Conservation (phyloP, 352 stramenopile genomes). For the Plasmopara muralis region DNA sequence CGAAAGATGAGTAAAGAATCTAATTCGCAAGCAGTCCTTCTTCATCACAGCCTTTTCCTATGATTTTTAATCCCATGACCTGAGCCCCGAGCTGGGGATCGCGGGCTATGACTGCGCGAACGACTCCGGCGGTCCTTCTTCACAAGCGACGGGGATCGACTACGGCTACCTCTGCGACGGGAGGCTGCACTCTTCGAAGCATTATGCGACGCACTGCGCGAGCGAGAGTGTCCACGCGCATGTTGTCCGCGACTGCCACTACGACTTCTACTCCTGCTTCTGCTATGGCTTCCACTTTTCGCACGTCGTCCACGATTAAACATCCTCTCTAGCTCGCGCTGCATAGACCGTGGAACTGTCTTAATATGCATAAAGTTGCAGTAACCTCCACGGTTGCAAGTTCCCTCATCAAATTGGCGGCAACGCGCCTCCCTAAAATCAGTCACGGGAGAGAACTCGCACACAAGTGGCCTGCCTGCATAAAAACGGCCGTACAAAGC, state of each 20-base stretch:
- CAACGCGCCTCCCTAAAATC: slow-evolving; percentile 98
- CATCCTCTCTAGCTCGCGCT: slow-evolving; percentile 78
- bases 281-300: slow-evolving; percentile 43
- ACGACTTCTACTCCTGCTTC: slow-evolving; percentile 44
- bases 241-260: slow-evolving; percentile 26
- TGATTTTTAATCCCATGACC: slow-evolving; percentile 5
- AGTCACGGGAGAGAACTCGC: slow-evolving; percentile 98
- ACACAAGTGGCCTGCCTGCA: slow-evolving; percentile 91
- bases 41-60: slow-evolving; percentile 4
- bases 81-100: slow-evolving; percentile 16
- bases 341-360: slow-evolving; percentile 78
- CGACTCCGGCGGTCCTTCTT: slow-evolving; percentile 42
- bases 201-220: slow-evolving; percentile 44
- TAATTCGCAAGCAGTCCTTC: slow-evolving; percentile 25
- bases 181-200: slow-evolving; percentile 31
- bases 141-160: slow-evolving; percentile 34
- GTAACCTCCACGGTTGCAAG: slow-evolving; percentile 95
- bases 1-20: slow-evolving; percentile 18
- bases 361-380: slow-evolving; percentile 99
- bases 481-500: slow-evolving; percentile 97
- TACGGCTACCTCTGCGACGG: slow-evolving; percentile 38
- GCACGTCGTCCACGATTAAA: slow-evolving; percentile 59
- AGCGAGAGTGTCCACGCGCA: slow-evolving; percentile 37
- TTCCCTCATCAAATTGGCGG: slow-evolving; percentile 97
- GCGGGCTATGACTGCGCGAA: slow-evolving; percentile 44